phyloP scores from a whole-genome alignment of 345 rosid genomes.

The Dipteronia sinensis region DNA sequence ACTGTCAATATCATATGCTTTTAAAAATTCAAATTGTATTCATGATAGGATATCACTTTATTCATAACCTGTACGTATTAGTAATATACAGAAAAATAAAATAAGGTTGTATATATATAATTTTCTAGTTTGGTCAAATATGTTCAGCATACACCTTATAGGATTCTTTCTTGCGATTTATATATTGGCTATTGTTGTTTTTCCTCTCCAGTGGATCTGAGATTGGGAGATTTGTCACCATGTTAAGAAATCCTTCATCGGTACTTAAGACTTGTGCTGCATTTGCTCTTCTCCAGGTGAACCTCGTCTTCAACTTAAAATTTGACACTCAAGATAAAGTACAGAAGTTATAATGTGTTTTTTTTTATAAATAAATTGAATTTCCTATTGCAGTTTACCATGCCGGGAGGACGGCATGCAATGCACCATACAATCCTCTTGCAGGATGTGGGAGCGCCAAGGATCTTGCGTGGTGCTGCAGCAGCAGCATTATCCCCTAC shows the following conservation, averaged over 20 bases:
- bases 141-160: not conserved
- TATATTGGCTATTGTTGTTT: not conserved
- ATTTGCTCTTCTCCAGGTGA: constrained; percentile 50
- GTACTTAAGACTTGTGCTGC: constrained; percentile 40
- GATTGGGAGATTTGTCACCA: constrained; percentile 45
- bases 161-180: not conserved
- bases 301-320: not conserved
- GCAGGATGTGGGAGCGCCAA: constrained; percentile 38
- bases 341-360: no score
- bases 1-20: not conserved
- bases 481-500: constrained; percentile 34
- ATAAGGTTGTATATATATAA: no score
- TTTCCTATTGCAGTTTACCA: constrained; percentile 34
- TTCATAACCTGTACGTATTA: not conserved
- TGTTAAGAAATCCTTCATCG: constrained; percentile 41
- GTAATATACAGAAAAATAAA: not conserved
- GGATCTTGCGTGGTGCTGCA: constrained; percentile 33
- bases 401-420: constrained; percentile 45
- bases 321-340: not conserved
- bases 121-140: not conserved
- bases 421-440: constrained; percentile 33
- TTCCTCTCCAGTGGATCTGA: constrained; percentile 33
- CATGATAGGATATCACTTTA: not conserved
- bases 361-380: not conserved
- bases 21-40: not conserved